phyloP scores from a whole-genome alignment of 345 rosid genomes.

The Orychophragmus violaceus region DNA sequence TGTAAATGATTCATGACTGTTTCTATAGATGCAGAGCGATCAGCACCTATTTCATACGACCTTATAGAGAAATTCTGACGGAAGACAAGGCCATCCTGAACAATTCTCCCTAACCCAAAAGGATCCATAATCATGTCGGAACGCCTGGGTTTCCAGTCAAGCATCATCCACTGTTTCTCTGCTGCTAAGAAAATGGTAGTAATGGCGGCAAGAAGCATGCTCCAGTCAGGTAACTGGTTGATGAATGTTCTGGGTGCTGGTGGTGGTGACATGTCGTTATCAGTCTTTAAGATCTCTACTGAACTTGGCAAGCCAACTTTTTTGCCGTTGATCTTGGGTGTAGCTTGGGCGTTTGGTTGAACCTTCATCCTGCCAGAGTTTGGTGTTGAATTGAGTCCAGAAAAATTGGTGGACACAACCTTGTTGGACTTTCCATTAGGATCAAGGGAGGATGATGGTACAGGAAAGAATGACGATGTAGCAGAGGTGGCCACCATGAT shows the following conservation, averaged over 20 bases:
- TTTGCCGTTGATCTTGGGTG: constrained; percentile 79
- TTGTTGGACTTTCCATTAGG: constrained; percentile 42
- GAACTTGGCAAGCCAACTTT: constrained; percentile 43
- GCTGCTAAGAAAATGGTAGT: constrained; percentile 96
- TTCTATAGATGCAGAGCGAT: constrained; percentile 94
- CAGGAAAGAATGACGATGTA: constrained; percentile 60
- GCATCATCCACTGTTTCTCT: constrained; percentile 99
- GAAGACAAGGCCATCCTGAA: constrained; percentile 83
- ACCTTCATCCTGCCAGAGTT: constrained; percentile 60
- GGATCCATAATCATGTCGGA: constrained; percentile 87
- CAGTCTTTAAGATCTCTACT: constrained; percentile 46
- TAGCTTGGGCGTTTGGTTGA: constrained; percentile 84
- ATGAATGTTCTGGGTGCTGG: constrained; percentile 86
- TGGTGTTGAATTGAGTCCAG: constrained; percentile 40
- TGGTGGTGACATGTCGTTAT: constrained; percentile 39
- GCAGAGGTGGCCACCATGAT: constrained; percentile 69
- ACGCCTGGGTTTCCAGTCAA: constrained; percentile 94
- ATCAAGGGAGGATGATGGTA: constrained; percentile 49
- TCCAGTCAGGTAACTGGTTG: constrained; percentile 96
- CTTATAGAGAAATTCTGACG: constrained; percentile 88
- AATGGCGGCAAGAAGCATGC: constrained; percentile 98
- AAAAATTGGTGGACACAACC: constrained; percentile 45
- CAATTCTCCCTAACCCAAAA: constrained; percentile 76
- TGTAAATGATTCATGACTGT: constrained; percentile 96
- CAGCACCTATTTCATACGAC: constrained; percentile 98